Conservation (phyloP, 441 rosid species). For the Euphorbia schlechtendalii region DNA sequence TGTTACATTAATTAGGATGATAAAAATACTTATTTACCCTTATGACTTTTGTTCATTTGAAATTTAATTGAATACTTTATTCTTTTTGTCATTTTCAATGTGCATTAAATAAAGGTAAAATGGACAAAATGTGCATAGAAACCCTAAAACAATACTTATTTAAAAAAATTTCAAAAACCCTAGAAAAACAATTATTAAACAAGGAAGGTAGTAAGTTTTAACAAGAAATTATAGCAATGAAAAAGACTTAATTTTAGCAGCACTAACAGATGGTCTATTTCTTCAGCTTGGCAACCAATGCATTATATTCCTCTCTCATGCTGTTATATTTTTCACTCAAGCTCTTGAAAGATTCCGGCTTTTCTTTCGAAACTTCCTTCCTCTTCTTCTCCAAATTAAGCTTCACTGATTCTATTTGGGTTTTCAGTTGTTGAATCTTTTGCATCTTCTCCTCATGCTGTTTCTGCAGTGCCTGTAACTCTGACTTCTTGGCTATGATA, state of each 20-base stretch:
- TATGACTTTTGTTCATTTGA: too few species aligned
- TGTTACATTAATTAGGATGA: too few species aligned
- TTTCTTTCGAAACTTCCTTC: constrained; percentile 22
- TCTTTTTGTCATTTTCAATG: too few species aligned
- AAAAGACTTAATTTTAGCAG: background rate
- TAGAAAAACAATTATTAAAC: too few species aligned
- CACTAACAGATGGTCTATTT: constrained; percentile 1
- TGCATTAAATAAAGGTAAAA: too few species aligned
- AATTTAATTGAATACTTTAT: too few species aligned
- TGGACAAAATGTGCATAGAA: too few species aligned
- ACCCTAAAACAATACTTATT: too few species aligned
- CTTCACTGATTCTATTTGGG: constrained; percentile 28
- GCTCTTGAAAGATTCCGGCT: constrained; percentile 26
- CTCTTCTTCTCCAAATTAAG: constrained; percentile 28
- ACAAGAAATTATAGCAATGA: too few species aligned
- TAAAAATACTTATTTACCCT: too few species aligned
- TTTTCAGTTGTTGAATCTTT: constrained; percentile 33
- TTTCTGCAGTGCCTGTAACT: constrained; percentile 30
- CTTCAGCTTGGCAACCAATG: constrained; percentile 21
- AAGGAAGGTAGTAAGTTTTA: too few species aligned
- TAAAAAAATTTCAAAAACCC: too few species aligned
- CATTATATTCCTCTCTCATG: constrained; percentile 36
- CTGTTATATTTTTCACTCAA: constrained; percentile 25
- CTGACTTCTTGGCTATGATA: constrained; percentile 12
- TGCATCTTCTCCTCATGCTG: constrained; percentile 28